phyloP scores from a whole-genome alignment of 164 flowering plant species.

The Stephania japonica region DNA sequence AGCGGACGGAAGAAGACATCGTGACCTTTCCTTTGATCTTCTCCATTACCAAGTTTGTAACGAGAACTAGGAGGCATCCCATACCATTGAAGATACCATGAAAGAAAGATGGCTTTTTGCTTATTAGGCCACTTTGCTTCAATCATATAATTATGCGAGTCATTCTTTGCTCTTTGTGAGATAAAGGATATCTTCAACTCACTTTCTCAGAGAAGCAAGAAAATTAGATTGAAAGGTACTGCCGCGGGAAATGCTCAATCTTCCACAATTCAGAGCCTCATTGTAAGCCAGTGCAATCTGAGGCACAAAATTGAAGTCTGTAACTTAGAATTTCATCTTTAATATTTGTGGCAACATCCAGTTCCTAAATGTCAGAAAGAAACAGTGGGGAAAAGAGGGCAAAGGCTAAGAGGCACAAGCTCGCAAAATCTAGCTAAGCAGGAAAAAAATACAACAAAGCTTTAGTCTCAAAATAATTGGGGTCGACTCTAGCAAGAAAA shows the following conservation, averaged over 20 bases:
- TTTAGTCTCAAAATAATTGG: too few relatives aligned
- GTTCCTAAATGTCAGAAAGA: neutral
- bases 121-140: slow-evolving; percentile 57
- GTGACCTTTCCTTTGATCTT: slow-evolving; percentile 36
- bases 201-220: slow-evolving; percentile 62
- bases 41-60: slow-evolving; percentile 38
- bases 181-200: slow-evolving; percentile 58
- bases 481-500: too few relatives aligned
- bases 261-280: slow-evolving; percentile 63
- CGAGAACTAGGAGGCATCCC: slow-evolving; percentile 49
- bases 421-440: neutral
- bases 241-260: slow-evolving; percentile 46
- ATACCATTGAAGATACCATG: slow-evolving; percentile 88
- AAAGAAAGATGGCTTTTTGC: slow-evolving; percentile 29
- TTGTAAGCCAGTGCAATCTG: slow-evolving; percentile 81
- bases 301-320: slow-evolving; percentile 10
- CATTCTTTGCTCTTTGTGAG: slow-evolving; percentile 25
- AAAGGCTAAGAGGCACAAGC: neutral
- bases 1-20: slow-evolving; percentile 45
- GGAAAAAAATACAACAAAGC: too few relatives aligned
- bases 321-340: neutral
- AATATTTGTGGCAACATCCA: neutral
- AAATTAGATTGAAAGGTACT: slow-evolving; percentile 67
- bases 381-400: neutral
- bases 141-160: slow-evolving; percentile 41